Evolutionary conservation across 2,329 filamentous ascomycete species (phyloP), one percentile per base, ranked within the genome.

Genomic region (Penicillium polonicum): DNA sequence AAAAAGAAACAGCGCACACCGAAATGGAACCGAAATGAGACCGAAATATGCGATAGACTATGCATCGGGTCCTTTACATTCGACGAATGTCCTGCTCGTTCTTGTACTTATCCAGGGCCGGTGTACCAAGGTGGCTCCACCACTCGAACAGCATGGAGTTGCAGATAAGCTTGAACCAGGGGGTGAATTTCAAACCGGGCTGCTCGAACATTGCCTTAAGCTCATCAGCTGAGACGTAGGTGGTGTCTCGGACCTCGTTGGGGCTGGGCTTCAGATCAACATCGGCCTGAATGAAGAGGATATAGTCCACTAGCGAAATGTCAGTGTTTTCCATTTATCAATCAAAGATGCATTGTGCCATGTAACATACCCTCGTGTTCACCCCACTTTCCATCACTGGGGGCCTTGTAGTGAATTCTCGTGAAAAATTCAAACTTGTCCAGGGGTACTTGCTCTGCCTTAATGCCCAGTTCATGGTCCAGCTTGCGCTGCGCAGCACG

Each of bases 151-250:
- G 85, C 90, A 97, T 92, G 48, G 91, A 92, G 76, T 97, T 84
- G 83, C 94, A 99, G 72, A 99, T 97, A 66, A 99, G 87, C 83
- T 96, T 96, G 82, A 99, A 99, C 94, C 94, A 99, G 1, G 94
- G 94, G 0, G 94, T 99, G 76, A 97, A 97, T 69, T 88, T 89
- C 68, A 96, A 82, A 52, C 78, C 82, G 4, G 89, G 85, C 71
- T 97, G 88, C 69, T 87, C 80, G 76, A 99, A 97, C 83, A 93
- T 90, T 66, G 83, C 74, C 82, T 91, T 94, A 65, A 99, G 82
- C 68, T 92, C 87, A 25, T 92, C 88, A 41, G 90, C 83, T 23
- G 87, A 87, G 60, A 97, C 92, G 69, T 95, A 99, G 74, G 87
- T 83, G 23, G 88, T 90, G 64, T 89, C 93, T 70, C 87, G 86